Conservation (phyloP, 768 basidiomycete species). For the Austroboletus eburneus region DNA sequence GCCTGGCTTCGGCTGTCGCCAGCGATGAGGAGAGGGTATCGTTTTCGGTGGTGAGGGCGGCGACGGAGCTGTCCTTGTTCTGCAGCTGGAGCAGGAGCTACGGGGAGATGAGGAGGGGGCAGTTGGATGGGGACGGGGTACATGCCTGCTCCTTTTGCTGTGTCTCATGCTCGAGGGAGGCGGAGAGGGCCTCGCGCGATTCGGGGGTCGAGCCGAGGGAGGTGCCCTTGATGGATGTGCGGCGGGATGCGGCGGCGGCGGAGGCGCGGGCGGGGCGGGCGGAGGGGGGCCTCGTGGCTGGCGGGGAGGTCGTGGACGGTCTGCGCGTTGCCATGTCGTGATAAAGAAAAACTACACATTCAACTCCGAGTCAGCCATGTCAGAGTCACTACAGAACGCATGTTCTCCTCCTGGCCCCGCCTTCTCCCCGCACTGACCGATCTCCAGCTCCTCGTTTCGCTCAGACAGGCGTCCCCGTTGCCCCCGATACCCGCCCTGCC, state of each 20-base stretch:
- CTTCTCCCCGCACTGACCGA: slow-evolving; percentile 24
- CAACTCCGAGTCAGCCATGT: too few species aligned
- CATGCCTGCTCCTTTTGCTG: slow-evolving; percentile 78
- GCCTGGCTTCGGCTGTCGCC: slow-evolving; percentile 62
- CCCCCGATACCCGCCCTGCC: slow-evolving; percentile 15
- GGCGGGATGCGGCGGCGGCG: slow-evolving; percentile 49
- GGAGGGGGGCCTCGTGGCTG: slow-evolving; percentile 43
- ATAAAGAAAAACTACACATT: slow-evolving; percentile 28
- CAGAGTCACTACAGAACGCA: slow-evolving; percentile 35
- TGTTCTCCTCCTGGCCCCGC: slow-evolving; percentile 9
- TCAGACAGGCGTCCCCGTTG: slow-evolving; percentile 13
- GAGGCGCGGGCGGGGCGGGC: slow-evolving; percentile 57
- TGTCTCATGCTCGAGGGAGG: slow-evolving; percentile 69
- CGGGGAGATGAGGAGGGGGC: slow-evolving; percentile 3
- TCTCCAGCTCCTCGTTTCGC: slow-evolving; percentile 20
- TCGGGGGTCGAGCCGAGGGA: slow-evolving; percentile 40
- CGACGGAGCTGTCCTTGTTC: slow-evolving; percentile 70
- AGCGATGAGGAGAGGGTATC: slow-evolving; percentile 60
- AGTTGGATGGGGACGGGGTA: slow-evolving; percentile 4
- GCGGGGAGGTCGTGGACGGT: slow-evolving; percentile 40
- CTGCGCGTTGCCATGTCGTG: slow-evolving; percentile 37
- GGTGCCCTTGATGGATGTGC: slow-evolving; percentile 44
- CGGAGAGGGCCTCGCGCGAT: slow-evolving; percentile 51
- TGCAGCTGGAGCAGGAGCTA: slow-evolving; percentile 76
- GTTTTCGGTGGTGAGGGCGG: slow-evolving; percentile 60